Conservation (phyloP, 108 stramenopile genomes). For the Skeletonema potamos region DNA sequence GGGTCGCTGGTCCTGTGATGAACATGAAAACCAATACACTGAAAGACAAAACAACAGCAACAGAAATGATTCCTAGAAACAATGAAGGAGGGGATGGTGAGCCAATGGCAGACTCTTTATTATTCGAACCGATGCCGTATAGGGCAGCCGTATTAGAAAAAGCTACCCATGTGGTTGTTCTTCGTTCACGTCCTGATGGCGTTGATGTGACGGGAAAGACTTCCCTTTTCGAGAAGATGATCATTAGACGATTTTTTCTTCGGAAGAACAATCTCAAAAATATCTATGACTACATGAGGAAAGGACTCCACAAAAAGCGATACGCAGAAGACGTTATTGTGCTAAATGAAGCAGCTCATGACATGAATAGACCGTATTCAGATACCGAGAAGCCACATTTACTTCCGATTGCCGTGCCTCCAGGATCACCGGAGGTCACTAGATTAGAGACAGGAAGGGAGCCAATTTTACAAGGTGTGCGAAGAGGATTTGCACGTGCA, state of each 20-base stretch:
- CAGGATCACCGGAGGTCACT: constrained; percentile 80
- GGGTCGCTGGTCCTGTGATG: constrained; percentile 92
- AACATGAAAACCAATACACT: constrained; percentile 34
- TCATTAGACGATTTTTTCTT: constrained; percentile 82
- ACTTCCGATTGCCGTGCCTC: constrained; percentile 83
- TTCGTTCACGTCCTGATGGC: constrained; percentile 90
- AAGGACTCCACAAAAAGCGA: constrained; percentile 73
- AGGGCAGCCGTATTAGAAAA: constrained; percentile 83
- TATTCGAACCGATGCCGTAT: constrained; percentile 92
- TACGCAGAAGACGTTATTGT: constrained; percentile 87
- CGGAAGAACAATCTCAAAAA: constrained; percentile 71
- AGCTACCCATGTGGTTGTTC: constrained; percentile 89
- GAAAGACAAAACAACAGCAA: constrained; percentile 7
- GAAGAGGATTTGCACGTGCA: constrained; percentile 88
- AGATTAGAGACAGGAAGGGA: constrained; percentile 77
- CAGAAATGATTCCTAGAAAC: constrained; percentile 59
- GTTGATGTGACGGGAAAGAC: constrained; percentile 86
- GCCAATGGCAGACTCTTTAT: constrained; percentile 89
- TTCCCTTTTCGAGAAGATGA: constrained; percentile 75
- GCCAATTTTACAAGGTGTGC: constrained; percentile 84
- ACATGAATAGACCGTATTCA: constrained; percentile 44
- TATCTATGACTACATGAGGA: constrained; percentile 63
- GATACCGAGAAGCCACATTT: constrained; percentile 59
- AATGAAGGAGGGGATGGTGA: constrained; percentile 57
- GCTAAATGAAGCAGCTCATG: constrained; percentile 70